Evolutionary conservation across 495 filamentous ascomycete genomes (phyloP).

Genomic region (Lasiosphaeria miniovina): DNA sequence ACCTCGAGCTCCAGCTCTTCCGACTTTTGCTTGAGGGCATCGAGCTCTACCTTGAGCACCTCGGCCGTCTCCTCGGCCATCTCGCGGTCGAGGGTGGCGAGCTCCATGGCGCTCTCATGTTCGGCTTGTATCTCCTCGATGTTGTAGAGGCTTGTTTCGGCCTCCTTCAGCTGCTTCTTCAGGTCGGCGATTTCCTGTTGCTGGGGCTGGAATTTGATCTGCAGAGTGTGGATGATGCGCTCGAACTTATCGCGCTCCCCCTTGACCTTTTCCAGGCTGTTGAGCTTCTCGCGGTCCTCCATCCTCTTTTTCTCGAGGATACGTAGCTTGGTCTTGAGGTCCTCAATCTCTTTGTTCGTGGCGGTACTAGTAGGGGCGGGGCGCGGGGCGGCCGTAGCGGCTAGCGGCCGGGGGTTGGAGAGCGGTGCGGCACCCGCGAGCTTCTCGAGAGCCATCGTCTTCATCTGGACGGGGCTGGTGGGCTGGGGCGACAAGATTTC

Average conservation of each 20-base stretch:
- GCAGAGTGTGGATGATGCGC: conserved; percentile 84
- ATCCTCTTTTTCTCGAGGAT: conserved; percentile 76
- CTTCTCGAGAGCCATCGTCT: conserved; percentile 45
- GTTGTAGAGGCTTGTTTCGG: conserved; percentile 62
- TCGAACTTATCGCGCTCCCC: conserved; percentile 83
- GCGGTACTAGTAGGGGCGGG: conserved; percentile 37
- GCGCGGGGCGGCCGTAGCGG: conserved; percentile 8
- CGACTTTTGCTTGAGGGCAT: conserved; percentile 65
- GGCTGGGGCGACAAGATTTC: conserved; percentile 42
- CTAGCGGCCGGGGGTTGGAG: conserved; percentile 25
- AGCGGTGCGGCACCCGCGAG: conserved; percentile 34
- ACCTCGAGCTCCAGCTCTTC: conserved; percentile 88
- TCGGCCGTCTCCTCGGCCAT: conserved; percentile 96
- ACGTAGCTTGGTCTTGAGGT: conserved; percentile 73
- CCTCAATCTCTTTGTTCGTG: conserved; percentile 66
- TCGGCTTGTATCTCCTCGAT: conserved; percentile 74
- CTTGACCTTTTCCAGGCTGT: conserved; percentile 70
- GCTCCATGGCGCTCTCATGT: conserved; percentile 79
- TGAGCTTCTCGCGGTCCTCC: conserved; percentile 87
- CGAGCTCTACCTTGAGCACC: conserved; percentile 71
- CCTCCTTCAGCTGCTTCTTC: conserved; percentile 72
- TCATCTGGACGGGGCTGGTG: conserved; percentile 44
- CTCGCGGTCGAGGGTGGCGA: conserved; percentile 84
- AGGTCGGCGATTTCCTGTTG: conserved; percentile 77
- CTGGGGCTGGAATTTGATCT: conserved; percentile 83